Percentiles rank a stretch among this genome's conserved stretches.
These are phyloP conservation scores for Penicillium flavigenum DNA, from an alignment of 495 filamentous ascomycete genomes.

Conservation along the genomic window DNA sequence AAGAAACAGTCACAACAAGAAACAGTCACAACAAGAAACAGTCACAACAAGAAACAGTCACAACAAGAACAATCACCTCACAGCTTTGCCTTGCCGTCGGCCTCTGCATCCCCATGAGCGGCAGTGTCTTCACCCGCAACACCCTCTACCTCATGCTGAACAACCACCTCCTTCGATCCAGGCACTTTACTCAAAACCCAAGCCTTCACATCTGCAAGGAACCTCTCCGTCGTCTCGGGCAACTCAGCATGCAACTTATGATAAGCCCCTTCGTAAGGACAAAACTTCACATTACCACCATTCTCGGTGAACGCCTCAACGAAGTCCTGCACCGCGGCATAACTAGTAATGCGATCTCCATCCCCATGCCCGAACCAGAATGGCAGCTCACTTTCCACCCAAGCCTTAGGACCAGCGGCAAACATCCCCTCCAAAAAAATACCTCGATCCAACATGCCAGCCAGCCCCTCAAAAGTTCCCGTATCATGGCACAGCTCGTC, in stretches of 20 bases:
- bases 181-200: slow-evolving; percentile 64
- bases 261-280: slow-evolving; percentile 72
- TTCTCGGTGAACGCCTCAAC: slow-evolving; percentile 48
- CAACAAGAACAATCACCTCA: slow-evolving; percentile 2
- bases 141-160: neutral
- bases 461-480: slow-evolving; percentile 73
- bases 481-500: slow-evolving; percentile 74
- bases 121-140: neutral
- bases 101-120: neutral
- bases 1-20: no score
- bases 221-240: slow-evolving; percentile 57
- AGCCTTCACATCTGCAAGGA: slow-evolving; percentile 66
- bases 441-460: slow-evolving; percentile 69
- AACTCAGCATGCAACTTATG: slow-evolving; percentile 75
- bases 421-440: slow-evolving; percentile 28
- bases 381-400: slow-evolving; percentile 24
- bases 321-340: slow-evolving; percentile 58
- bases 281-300: slow-evolving; percentile 65
- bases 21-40: no score
- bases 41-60: no score
- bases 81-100: slow-evolving; percentile 13
- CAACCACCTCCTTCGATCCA: neutral
- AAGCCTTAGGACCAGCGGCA: slow-evolving; percentile 29
- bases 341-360: slow-evolving; percentile 64
- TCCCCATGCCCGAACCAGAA: slow-evolving; percentile 69